Percentiles rank a stretch among this genome's conserved stretches.
These are phyloP conservation scores for Malassezia furfur DNA, from an alignment of 1,284 basidiomycete genomes.

Conservation along the genomic window DNA sequence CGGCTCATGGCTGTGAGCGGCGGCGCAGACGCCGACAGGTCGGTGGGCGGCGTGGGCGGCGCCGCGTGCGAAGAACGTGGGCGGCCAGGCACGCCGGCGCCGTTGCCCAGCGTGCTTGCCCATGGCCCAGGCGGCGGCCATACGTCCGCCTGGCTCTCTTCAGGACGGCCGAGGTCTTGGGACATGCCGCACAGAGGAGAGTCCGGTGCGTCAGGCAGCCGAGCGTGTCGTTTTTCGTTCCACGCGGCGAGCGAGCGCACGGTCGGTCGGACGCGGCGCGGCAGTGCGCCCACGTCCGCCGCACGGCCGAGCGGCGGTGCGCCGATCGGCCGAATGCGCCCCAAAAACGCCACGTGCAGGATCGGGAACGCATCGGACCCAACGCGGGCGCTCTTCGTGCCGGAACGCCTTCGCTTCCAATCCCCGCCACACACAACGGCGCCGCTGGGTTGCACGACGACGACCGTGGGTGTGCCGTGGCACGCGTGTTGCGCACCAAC, in stretches of 20 bases:
- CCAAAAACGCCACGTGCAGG: not conserved
- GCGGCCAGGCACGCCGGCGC: no score
- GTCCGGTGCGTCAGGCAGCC: no score
- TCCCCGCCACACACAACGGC: not conserved
- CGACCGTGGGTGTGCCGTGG: not conserved
- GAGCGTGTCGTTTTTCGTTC: no score
- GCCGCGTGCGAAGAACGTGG: no score
- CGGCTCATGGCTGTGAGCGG: not conserved
- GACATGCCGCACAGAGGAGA: no score
- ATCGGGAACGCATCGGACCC: not conserved
- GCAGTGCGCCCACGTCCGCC: not conserved
- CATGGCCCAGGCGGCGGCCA: not conserved
- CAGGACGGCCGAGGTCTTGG: not conserved
- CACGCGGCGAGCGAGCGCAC: not conserved
- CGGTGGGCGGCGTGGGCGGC: no score
- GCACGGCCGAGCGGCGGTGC: constrained; percentile 4
- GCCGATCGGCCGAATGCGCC: not conserved
- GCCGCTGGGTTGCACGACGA: not conserved
- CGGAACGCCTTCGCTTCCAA: not conserved
- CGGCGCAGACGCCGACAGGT: not conserved
- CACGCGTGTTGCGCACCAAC: not conserved
- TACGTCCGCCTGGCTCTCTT: not conserved
- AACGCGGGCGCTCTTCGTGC: not conserved
- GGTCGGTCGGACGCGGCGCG: not conserved
- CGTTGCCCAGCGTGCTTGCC: not conserved